Evolutionary conservation across 306 rosid genomes (phyloP), one percentile per base, ranked within the genome.

Genomic region (Cucurbita argyrosperma): DNA sequence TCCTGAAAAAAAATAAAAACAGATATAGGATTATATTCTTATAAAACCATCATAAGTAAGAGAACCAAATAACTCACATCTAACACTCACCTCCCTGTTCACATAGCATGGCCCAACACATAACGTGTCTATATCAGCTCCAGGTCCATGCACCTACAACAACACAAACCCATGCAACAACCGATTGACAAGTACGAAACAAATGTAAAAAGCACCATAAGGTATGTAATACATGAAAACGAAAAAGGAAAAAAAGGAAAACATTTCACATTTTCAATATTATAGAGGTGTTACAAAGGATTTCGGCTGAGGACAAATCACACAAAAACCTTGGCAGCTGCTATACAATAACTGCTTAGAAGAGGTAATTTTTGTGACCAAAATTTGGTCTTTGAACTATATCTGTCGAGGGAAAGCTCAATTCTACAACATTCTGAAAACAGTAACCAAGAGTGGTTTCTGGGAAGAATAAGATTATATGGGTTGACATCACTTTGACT

Each of bases 61-160:
- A 59, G 60, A 26, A 64, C 19, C 11, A 75, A 5, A 57, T n/a
- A 78, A 67, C 35, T 21, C 21, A 49, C 47, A 70, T 16, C 21
- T 38, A 6, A 30, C 45, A 74, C 43, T 50, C 80, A 87, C 97
- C 89, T 90, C 98, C 15, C 96, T 86, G 76, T 82, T 90, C 55
- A 92, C 87, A 74, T 92, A 88, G 30, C 87, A 87, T 45, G 96
- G 98, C 66, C 98, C 98, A 82, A 92, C 85, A 73, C 97, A 92
- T 47, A 92, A 73, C 5, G 98, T 83, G 76, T 92, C 98, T 71
- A 92, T 78, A 83, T 92, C 98, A 63, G 96, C 88, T 51, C 96
- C 98, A 79, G 92, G 96, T 65, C 92, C 90, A 79, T 92, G 96
- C 54, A 92, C 96, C 96, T 88, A 70, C 59, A 23, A 45, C 53